Evolutionary conservation across 768 basidiomycete species (phyloP).

Genomic region (Boletus tomentosulus): DNA sequence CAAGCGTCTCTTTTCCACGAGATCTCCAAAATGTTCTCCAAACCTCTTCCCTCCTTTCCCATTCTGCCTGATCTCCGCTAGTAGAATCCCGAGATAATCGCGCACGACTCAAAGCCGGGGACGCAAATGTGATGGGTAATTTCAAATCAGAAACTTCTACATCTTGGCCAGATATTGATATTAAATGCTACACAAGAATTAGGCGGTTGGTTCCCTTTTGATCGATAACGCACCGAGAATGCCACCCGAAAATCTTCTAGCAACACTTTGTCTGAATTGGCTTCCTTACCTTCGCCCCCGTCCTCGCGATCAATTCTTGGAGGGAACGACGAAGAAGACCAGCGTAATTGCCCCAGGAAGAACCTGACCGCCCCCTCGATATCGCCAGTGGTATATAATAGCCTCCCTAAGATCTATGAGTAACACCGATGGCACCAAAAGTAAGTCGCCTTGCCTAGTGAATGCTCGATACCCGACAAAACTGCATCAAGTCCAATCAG

Average conservation of each 20-base stretch:
- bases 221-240: constrained; percentile 55
- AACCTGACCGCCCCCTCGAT: constrained; percentile 68
- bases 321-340: constrained; percentile 29
- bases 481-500: constrained; percentile 56
- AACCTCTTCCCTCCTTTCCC: constrained; percentile 61
- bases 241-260: constrained; percentile 89
- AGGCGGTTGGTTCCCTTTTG: neutral
- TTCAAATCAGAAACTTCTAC: constrained; percentile 43
- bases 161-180: constrained; percentile 49
- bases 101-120: constrained; percentile 51
- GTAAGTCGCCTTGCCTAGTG: constrained; percentile 50
- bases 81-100: constrained; percentile 51
- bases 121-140: constrained; percentile 66
- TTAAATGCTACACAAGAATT: constrained; percentile 59
- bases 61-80: constrained; percentile 43
- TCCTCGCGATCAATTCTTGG: constrained; percentile 15
- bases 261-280: constrained; percentile 58
- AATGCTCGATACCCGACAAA: constrained; percentile 71
- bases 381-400: constrained; percentile 90
- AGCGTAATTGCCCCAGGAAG: constrained; percentile 70
- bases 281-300: constrained; percentile 29
- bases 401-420: constrained; percentile 51
- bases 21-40: constrained; percentile 62
- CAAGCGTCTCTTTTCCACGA: no score
- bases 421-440: constrained; percentile 5